Evolutionary conservation across 106 monocot genomes (phyloP), one percentile per base, ranked within the genome.

Genomic region (Narthecium ossifragum): DNA sequence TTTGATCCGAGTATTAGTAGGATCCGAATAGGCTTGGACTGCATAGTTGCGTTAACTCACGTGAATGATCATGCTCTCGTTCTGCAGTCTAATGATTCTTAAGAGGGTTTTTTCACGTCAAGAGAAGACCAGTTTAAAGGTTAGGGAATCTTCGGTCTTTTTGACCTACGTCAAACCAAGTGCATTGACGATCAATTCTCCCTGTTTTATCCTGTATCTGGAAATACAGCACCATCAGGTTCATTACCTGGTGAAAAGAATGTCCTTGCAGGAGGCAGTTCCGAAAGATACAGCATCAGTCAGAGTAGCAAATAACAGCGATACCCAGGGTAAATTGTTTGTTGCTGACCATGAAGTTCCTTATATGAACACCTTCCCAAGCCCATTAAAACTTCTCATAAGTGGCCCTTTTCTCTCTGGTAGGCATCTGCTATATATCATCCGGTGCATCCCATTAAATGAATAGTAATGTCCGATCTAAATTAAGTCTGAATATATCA

Each of bases 141-240:
- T 87, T 46, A 82, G 69, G 13, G 60, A 75, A 58, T 78, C 82
- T 34, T 87, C 87, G 34, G 87, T 78, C 24, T 87, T 87, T 65
- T 66, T 87, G 20, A 75, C 68, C 0, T 87, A 82, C 64, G 75
- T 78, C 21, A 87, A 70, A 51, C 73, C 82, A 41, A 69, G 57
- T 56, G 15, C 65, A 29, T 68, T 55, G 53, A 70, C 61, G 34
- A 62, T 39, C 27, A 64, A 53, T 25, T n/a, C n/a, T 57, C 62
- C 30, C 21, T 12, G 5, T 51, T 21, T 56, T 55, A 28, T 36
- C 46, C 53, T 41, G n/a, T 55, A 30, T 59, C 55, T 31, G 58
- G 22, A 50, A 65, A 53, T 55, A 31, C 28, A 41, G 55, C 50
- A 61, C 66, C 53, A 46, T 33, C 65, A 50, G 51, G 36, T 30